Percentiles rank a stretch among this genome's conserved stretches.
These are phyloP conservation scores for Suhomyces sp. DNA, from an alignment of 805 yeast genomes.

Conservation along the genomic window DNA sequence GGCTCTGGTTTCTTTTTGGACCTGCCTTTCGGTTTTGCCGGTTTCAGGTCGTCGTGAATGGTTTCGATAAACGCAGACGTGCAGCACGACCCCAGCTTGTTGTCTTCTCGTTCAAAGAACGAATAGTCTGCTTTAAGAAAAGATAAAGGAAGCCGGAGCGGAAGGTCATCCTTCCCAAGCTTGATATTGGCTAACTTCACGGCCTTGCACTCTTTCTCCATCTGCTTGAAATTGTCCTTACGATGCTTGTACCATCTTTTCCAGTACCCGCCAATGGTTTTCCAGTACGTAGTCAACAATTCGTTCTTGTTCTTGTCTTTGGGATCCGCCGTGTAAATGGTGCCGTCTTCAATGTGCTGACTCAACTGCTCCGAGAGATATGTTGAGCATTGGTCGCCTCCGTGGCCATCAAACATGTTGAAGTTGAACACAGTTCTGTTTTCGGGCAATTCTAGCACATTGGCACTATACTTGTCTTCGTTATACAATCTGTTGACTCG, in stretches of 20 bases:
- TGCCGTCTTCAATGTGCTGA: slow-evolving; percentile 47
- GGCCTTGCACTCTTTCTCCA: slow-evolving; percentile 18
- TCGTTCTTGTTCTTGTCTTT: slow-evolving; percentile 32
- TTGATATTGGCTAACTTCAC: slow-evolving; percentile 11
- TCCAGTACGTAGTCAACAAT: slow-evolving; percentile 53
- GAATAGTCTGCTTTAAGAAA: slow-evolving; percentile 65
- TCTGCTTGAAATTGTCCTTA: slow-evolving; percentile 25
- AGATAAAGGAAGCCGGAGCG: slow-evolving; percentile 58
- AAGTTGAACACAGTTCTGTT: slow-evolving; percentile 51
- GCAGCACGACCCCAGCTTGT: slow-evolving; percentile 66
- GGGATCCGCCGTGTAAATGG: slow-evolving; percentile 17
- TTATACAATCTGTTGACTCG: slow-evolving; percentile 75
- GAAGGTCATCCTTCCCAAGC: slow-evolving; percentile 49
- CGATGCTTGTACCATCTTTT: slow-evolving; percentile 60
- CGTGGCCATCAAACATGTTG: slow-evolving; percentile 91
- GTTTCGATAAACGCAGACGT: slow-evolving; percentile 63
- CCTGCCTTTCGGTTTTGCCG: background rate
- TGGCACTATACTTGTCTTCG: slow-evolving; percentile 77
- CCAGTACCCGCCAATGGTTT: slow-evolving; percentile 83
- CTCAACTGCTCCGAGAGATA: slow-evolving; percentile 55
- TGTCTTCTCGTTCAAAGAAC: slow-evolving; percentile 42
- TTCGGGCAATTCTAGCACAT: slow-evolving; percentile 43
- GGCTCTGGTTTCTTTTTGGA: slow-evolving; percentile 14
- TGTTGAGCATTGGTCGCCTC: slow-evolving; percentile 72
- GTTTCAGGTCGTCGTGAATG: slow-evolving; percentile 15